Conservation (phyloP, 2,329 filamentous ascomycete genomes). For the Aureobasidium sp. region DNA sequence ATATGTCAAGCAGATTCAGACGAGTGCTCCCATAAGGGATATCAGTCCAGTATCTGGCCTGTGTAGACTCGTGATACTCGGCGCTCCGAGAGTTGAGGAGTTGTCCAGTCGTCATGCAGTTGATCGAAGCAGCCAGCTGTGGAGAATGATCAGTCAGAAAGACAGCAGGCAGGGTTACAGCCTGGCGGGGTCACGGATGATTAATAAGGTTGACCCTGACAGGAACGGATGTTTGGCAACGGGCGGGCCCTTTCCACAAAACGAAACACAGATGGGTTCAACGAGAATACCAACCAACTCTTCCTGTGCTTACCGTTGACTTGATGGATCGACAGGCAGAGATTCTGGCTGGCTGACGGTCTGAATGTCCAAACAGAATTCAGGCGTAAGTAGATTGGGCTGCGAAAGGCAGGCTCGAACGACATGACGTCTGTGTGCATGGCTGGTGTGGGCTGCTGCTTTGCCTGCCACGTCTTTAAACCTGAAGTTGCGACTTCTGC, state of each 20-base stretch:
- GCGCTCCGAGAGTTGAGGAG: not conserved
- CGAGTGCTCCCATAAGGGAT: conserved; percentile 24
- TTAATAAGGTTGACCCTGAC: conserved; percentile 9
- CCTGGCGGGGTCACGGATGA: not conserved
- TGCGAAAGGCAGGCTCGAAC: not conserved
- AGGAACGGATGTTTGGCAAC: conserved; percentile 18
- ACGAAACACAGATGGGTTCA: not conserved
- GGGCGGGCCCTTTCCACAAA: not conserved
- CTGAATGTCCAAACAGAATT: not conserved
- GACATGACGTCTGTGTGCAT: not conserved
- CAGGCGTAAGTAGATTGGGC: not conserved
- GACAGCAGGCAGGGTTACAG: not conserved
- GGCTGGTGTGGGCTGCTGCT: not conserved
- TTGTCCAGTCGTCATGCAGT: not conserved
- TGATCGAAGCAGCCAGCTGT: not conserved
- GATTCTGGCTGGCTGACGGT: not conserved
- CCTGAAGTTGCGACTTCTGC: conserved; percentile 1
- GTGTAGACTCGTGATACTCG: not conserved
- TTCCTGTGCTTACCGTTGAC: not conserved
- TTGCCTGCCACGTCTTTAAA: conserved; percentile 7
- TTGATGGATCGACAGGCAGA: not conserved
- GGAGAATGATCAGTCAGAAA: not conserved
- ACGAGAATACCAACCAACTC: conserved; percentile 7
- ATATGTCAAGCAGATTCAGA: conserved; percentile 39
- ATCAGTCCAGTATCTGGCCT: not conserved